Conservation (phyloP, 2,329 filamentous ascomycete genomes). For the Aspergillus sp. region DNA sequence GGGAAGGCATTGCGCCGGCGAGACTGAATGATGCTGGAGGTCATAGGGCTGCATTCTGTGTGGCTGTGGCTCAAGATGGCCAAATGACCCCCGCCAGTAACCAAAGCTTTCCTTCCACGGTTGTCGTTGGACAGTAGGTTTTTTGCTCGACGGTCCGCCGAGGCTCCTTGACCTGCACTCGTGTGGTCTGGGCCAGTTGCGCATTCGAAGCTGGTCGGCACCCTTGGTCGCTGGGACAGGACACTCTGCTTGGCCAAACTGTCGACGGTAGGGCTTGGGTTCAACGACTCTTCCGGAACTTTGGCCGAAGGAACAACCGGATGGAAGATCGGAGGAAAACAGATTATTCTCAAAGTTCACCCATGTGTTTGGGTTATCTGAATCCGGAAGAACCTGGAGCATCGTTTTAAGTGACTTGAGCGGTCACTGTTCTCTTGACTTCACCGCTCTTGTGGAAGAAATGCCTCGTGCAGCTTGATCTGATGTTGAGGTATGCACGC, state of each 20-base stretch:
- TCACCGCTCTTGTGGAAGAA: conserved; percentile 18
- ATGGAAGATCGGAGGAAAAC: conserved; percentile 2
- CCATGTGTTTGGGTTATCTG: conserved; percentile 5
- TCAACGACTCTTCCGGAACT: neutral
- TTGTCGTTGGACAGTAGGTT: conserved; percentile 1
- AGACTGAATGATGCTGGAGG: conserved; percentile 2
- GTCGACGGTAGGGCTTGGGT: conserved; percentile 2
- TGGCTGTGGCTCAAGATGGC: conserved; percentile 2
- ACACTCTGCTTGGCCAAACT: neutral
- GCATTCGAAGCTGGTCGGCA: conserved; percentile 2
- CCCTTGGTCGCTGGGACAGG: neutral
- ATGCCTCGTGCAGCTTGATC: conserved; percentile 4
- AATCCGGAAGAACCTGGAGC: conserved; percentile 7
- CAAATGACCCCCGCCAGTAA: conserved; percentile 4
- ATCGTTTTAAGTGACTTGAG: conserved; percentile 12
- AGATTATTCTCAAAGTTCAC: conserved; percentile 4
- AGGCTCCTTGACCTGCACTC: conserved; percentile 1
- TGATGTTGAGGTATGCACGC: conserved; percentile 8
- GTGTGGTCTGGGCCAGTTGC: conserved; percentile 2
- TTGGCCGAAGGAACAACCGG: conserved; percentile 1
- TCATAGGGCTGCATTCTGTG: conserved; percentile 1
- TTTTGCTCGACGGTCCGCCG: conserved; percentile 4
- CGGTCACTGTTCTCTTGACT: conserved; percentile 4
- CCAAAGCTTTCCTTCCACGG: conserved; percentile 1
- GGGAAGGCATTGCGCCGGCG: conserved; percentile 2